Conservation (phyloP, 2,329 filamentous ascomycete species). For the Sordariomycetes sp. region DNA sequence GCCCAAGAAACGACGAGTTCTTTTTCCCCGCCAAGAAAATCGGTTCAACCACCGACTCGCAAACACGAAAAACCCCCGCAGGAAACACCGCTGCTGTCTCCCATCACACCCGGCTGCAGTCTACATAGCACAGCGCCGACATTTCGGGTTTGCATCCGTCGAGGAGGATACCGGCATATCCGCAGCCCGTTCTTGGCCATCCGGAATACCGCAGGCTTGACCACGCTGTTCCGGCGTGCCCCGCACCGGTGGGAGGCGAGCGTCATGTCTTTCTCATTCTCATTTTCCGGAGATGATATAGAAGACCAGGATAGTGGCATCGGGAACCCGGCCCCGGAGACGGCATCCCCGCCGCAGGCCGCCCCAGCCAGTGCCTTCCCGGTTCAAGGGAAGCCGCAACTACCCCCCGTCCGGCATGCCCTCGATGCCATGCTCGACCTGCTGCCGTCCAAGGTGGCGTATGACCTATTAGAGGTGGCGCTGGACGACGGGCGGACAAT, state of each 20-base stretch:
- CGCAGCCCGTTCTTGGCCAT: not conserved
- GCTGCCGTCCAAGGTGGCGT: conserved; percentile 64
- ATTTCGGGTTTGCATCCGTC: not conserved
- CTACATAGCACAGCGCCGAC: not conserved
- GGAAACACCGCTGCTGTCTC: not conserved
- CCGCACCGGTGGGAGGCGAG: not conserved
- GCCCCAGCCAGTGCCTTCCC: conserved; percentile 44
- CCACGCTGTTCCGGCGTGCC: not conserved
- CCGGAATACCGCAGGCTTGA: not conserved
- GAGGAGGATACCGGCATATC: not conserved
- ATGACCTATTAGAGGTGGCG: conserved; percentile 44
- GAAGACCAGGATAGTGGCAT: conserved; percentile 29
- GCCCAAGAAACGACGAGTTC: not conserved
- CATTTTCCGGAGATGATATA: conserved; percentile 52
- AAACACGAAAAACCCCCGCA: not conserved
- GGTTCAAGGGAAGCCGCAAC: conserved; percentile 44
- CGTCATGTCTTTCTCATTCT: conserved; percentile 42
- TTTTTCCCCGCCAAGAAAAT: not conserved
- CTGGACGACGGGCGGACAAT: conserved; percentile 42
- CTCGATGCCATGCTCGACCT: conserved; percentile 35
- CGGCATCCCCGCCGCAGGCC: conserved; percentile 13
- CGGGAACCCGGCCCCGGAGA: conserved; percentile 9
- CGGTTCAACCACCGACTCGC: not conserved
- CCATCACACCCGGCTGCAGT: not conserved
- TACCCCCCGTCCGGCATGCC: conserved; percentile 38